Base-by-base conservation (phyloP, 2,329 filamentous ascomycete species). In the Chalara sp. region DNA sequence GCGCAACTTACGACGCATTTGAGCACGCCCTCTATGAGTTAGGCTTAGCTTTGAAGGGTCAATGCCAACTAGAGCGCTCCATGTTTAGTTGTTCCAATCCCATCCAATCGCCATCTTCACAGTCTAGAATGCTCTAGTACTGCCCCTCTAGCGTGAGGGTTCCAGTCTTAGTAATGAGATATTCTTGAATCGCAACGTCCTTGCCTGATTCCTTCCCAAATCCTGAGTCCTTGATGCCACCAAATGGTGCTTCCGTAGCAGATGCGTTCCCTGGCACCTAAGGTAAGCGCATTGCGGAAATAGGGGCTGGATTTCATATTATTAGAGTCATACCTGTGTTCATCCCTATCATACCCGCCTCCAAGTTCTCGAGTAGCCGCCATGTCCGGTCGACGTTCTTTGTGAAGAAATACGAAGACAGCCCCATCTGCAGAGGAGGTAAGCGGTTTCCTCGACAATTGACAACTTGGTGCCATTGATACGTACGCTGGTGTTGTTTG, bases 341-440 rank as follows among this genome's bases (percentile, higher is more conserved):
- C 68, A 83, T 69, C 10, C 82, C 83, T 60, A 86, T 81, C 83
- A 86, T 86, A 4, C 82, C 83, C 4, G 83, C 82, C 63, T 86
- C 81, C 33, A 87, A 63, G 56, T 79, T 83, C 70, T 87, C 83
- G 51, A 86, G 69, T 62, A 86, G 67, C 52, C 83, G 72, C 78
- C 82, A 84, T 47, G 80, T 72, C 0, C 82, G 78, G 61, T 85
- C 80, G 5, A 86, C 69, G 58, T 84, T 80, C 68, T 83, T 84
- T 1, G 83, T 86, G 66, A 86, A 86, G 54, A 79, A 79, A 59
- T 86, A 86, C 39, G 78, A 82, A 6, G 83, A 82, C 53, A 85
- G 65, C 4, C 83, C 83, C 76, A 85, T 83, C 56, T 61, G 51
- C n/a, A n/a, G n/a, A n/a, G n/a, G n/a, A n/a, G n/a, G n/a, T n/a